Evolutionary conservation across 2,329 filamentous ascomycete genomes (phyloP).

Genomic region (Macrophomina tecta): DNA sequence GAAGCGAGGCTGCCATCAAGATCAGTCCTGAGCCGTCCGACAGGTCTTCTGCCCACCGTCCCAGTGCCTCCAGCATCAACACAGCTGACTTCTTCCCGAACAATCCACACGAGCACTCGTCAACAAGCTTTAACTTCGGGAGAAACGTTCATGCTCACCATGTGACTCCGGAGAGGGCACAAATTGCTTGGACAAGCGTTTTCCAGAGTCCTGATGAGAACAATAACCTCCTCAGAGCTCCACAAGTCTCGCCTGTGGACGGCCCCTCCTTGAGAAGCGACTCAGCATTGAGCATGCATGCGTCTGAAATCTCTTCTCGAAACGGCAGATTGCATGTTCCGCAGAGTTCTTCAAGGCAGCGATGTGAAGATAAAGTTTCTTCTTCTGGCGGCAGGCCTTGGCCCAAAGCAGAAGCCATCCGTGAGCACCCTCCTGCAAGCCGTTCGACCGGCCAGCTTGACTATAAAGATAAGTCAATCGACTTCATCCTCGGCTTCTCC

Average conservation of each 20-base stretch:
- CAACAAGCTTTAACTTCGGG: constrained; percentile 16
- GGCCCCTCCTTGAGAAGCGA: neutral
- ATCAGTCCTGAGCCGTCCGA: constrained; percentile 26
- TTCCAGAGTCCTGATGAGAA: constrained; percentile 26
- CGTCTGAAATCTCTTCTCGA: neutral
- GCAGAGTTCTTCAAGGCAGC: constrained; percentile 18
- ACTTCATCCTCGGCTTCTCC: constrained; percentile 11
- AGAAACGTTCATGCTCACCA: neutral
- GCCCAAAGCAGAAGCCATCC: neutral
- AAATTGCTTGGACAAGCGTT: constrained; percentile 38
- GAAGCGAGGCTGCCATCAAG: neutral
- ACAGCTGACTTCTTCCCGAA: constrained; percentile 50
- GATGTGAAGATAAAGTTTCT: constrained; percentile 2
- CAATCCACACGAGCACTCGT: constrained; percentile 40
- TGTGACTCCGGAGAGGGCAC: constrained; percentile 28
- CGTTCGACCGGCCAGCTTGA: constrained; percentile 11
- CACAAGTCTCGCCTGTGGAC: constrained; percentile 23
- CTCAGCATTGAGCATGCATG: neutral
- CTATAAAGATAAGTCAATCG: constrained; percentile 19
- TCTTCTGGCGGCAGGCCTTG: neutral
- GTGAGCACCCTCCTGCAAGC: neutral
- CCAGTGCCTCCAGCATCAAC: constrained; percentile 47
- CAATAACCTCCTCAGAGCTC: constrained; percentile 13
- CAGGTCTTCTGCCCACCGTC: constrained; percentile 37
- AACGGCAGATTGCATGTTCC: constrained; percentile 34